Base-by-base conservation (phyloP, 176 grass and related monocot genomes). In the Pontederia crassipes region DNA sequence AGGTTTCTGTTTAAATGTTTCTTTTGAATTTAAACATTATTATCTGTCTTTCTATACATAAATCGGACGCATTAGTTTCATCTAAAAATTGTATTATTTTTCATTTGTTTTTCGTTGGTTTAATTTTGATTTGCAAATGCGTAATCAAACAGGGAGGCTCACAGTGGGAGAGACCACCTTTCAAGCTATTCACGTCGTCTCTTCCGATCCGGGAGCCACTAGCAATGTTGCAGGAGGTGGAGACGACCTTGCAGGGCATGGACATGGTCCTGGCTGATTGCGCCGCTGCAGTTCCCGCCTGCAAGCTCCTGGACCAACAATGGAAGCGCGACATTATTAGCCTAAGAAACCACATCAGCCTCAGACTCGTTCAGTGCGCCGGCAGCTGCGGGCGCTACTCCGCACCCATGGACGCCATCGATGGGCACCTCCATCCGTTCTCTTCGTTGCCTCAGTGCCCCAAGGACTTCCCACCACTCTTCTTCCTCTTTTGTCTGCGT, bases 401-500 rank as follows among this genome's bases (percentile, higher is more conserved):
- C 4, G 32, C 32, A 40, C 32, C 32, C 32, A 7, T 40, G 26
- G 69, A 72, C 14, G n/a, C 32, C 24, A 10, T 16, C 52, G 69
- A 72, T 26, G 18, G 51, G 17, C 10, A 48, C 27, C 57, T 61
- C 13, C 69, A 40, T 17, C 7, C 48, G 16, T 62, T 61, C 17
- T 45, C 20, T 47, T 12, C 10, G 5, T 7, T 57, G 13, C 63
- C 66, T 29, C 13, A 72, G 53, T 55, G 71, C 48, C 28, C 58
- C 48, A 55, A 66, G 40, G 66, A 73, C 65, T 66, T 89, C 28
- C 48, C 79, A 29, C 65, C 82, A 8, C 76, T 75, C 35, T 66
- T 89, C 58, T 89, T 95, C 69, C 67, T 89, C 64, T 89, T 95
- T 62, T 95, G 70, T 46, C 62, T 89, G 32, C 24, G 50, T 26